These are phyloP conservation scores for Lecanosticta acicola DNA, from an alignment of 2,329 filamentous ascomycete species.

Conservation along the genomic window DNA sequence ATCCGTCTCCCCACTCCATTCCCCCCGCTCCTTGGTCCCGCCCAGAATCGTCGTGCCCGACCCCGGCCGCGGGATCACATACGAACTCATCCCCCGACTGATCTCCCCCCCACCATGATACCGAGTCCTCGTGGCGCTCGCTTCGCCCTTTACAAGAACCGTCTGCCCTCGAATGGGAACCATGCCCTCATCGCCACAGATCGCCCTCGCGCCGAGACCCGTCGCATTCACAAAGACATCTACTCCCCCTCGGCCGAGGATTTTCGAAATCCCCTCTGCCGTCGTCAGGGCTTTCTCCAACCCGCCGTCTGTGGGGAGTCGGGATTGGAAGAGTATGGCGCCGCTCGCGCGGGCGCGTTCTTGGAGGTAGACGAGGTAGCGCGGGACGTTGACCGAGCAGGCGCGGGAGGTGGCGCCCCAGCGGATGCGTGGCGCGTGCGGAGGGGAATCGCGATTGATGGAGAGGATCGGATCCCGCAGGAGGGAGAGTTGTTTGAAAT, in stretches of 20 bases:
- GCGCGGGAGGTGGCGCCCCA: constrained; percentile 31
- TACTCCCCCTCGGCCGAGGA: constrained; percentile 12
- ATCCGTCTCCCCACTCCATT: constrained; percentile 34
- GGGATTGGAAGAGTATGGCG: constrained; percentile 26
- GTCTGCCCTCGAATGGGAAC: constrained; percentile 45
- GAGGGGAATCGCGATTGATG: constrained; percentile 23
- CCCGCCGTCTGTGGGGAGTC: constrained; percentile 27
- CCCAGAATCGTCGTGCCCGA: constrained; percentile 41
- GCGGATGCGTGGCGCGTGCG: constrained; percentile 18
- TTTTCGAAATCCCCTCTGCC: constrained; percentile 21
- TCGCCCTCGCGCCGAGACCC: constrained; percentile 36
- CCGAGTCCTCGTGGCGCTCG: constrained; percentile 28
- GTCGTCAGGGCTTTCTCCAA: constrained; percentile 27
- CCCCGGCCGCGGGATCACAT: constrained; percentile 41
- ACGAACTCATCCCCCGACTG: constrained; percentile 31
- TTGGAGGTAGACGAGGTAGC: constrained; percentile 36
- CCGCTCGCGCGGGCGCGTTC: constrained; percentile 25
- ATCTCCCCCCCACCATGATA: constrained; percentile 17
- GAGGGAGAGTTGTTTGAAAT: constrained; percentile 26
- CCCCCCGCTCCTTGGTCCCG: constrained; percentile 39
- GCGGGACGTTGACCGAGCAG: constrained; percentile 35
- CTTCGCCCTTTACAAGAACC: constrained; percentile 41
- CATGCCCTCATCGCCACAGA: constrained; percentile 35
- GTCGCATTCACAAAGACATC: constrained; percentile 40
- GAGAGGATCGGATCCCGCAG: constrained; percentile 13